Percentiles rank a stretch among this genome's conserved stretches.
Evolutionary conservation across 2,329 filamentous ascomycete genomes (phyloP).

Genomic region (Phialocephala subalpina): DNA sequence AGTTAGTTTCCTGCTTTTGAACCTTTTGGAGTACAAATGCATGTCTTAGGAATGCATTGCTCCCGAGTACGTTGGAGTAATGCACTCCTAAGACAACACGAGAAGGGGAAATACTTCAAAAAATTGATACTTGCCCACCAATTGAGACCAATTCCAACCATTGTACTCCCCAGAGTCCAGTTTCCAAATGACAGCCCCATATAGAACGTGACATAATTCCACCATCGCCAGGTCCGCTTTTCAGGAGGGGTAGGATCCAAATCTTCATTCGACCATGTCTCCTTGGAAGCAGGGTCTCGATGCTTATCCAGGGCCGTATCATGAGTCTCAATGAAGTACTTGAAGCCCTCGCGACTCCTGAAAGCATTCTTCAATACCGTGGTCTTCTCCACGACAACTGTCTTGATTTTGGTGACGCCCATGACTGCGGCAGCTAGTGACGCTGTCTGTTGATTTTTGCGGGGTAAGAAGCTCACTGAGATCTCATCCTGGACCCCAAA

Average conservation of each 20-base stretch:
- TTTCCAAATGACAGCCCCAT: constrained; percentile 51
- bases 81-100: too few species aligned
- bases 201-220: constrained; percentile 51
- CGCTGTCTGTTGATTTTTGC: constrained; percentile 9
- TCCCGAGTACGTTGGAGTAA: too few species aligned
- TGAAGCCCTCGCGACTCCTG: constrained; percentile 32
- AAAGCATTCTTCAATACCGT: constrained; percentile 35
- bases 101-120: too few species aligned
- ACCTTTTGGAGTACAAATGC: too few species aligned
- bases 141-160: constrained; percentile 52
- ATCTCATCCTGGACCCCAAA: background rate
- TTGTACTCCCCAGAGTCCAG: constrained; percentile 50
- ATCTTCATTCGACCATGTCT: constrained; percentile 43
- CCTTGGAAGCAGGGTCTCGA: constrained; percentile 28
- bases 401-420: constrained; percentile 29
- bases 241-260: constrained; percentile 48
- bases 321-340: constrained; percentile 33
- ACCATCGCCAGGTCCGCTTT: constrained; percentile 50
- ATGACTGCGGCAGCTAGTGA: constrained; percentile 20
- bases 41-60: too few species aligned
- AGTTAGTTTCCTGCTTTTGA: too few species aligned
- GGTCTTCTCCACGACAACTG: constrained; percentile 25
- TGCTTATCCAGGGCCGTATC: constrained; percentile 38
- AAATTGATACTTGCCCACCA: constrained; percentile 54
- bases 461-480: constrained; percentile 12